Conservation (phyloP, 1,139 yeast genomes). For the Scheffersomyces stambukii region DNA sequence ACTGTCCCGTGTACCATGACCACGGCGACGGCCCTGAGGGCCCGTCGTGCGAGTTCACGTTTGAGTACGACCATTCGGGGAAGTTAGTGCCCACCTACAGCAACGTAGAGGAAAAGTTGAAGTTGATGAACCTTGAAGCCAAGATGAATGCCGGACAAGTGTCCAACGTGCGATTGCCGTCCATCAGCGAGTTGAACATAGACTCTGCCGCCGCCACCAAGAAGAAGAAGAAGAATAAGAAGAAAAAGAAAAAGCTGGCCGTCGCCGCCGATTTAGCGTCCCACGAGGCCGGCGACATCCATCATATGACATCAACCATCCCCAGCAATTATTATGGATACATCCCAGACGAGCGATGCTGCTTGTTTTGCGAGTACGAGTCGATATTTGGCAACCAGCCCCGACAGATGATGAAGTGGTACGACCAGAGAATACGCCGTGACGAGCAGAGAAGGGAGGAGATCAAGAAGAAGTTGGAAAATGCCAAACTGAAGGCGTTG, state of each 20-base stretch:
- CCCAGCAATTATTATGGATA: slow-evolving; percentile 10
- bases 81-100: slow-evolving; percentile 39
- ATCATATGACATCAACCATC: slow-evolving; percentile 4
- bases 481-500: slow-evolving; percentile 34
- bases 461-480: slow-evolving; percentile 32
- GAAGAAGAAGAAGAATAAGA: slow-evolving; percentile 1
- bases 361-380: slow-evolving; percentile 61
- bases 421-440: slow-evolving; percentile 23
- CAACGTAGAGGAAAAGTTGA: slow-evolving; percentile 37
- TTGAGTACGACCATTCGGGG: slow-evolving; percentile 42
- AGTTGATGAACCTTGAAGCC: slow-evolving; percentile 21
- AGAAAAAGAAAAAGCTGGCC: slow-evolving; percentile 18
- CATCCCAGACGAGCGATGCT: slow-evolving; percentile 20
- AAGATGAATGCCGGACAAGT: slow-evolving; percentile 2
- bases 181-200: slow-evolving; percentile 8
- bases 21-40: slow-evolving; percentile 21
- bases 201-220: slow-evolving; percentile 15
- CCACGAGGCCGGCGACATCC: too few species aligned
- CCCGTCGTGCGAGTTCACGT: slow-evolving; percentile 42
- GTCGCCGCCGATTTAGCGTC: too few species aligned
- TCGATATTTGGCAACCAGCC: slow-evolving; percentile 27
- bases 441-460: slow-evolving; percentile 34
- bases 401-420: slow-evolving; percentile 23
- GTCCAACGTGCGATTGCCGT: background rate
- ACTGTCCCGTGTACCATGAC: slow-evolving; percentile 23